Percentiles rank a stretch among this genome's conserved stretches.
phyloP scores from a whole-genome alignment of 805 yeast genomes.

The Cyberlindnera euphorbiae region DNA sequence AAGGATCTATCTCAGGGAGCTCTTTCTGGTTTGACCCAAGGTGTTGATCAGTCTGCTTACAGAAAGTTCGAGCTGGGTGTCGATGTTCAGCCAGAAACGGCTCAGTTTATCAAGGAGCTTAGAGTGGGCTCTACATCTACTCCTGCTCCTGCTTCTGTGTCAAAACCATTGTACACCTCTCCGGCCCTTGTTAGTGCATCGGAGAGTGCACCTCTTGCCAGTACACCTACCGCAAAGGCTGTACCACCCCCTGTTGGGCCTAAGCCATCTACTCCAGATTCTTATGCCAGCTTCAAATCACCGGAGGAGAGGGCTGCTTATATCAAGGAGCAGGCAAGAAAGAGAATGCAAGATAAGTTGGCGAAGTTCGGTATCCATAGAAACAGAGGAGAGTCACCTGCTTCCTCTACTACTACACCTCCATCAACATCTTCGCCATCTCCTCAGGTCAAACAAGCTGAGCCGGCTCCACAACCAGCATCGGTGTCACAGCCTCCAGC shows the following conservation, averaged over 20 bases:
- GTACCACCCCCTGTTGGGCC: conserved; percentile 18
- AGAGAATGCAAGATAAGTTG: conserved; percentile 78
- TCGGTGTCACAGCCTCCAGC: neutral
- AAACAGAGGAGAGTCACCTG: conserved; percentile 12
- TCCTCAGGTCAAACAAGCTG: too few relatives aligned
- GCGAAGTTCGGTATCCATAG: conserved; percentile 67
- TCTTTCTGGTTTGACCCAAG: conserved; percentile 27
- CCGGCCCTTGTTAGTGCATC: conserved; percentile 5
- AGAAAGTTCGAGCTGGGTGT: conserved; percentile 79
- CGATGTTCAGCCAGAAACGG: conserved; percentile 68
- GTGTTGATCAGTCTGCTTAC: conserved; percentile 43
- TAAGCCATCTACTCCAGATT: conserved; percentile 21
- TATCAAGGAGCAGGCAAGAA: conserved; percentile 76
- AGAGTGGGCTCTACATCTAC: conserved; percentile 21
- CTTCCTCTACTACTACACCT: conserved; percentile 19
- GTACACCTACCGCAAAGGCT: conserved; percentile 12
- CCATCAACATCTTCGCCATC: too few relatives aligned
- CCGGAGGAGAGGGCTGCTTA: conserved; percentile 73
- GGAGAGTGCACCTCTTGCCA: too few relatives aligned
- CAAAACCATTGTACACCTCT: conserved; percentile 9
- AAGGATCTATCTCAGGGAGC: conserved; percentile 47
- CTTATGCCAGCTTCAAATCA: conserved; percentile 32
- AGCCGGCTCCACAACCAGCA: conserved; percentile 4
- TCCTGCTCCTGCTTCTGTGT: conserved; percentile 1
- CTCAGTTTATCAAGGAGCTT: conserved; percentile 54